Evolutionary conservation across 2,329 filamentous ascomycete genomes (phyloP), one percentile per base, ranked within the genome.

Genomic region (Fonsecaea monophora): DNA sequence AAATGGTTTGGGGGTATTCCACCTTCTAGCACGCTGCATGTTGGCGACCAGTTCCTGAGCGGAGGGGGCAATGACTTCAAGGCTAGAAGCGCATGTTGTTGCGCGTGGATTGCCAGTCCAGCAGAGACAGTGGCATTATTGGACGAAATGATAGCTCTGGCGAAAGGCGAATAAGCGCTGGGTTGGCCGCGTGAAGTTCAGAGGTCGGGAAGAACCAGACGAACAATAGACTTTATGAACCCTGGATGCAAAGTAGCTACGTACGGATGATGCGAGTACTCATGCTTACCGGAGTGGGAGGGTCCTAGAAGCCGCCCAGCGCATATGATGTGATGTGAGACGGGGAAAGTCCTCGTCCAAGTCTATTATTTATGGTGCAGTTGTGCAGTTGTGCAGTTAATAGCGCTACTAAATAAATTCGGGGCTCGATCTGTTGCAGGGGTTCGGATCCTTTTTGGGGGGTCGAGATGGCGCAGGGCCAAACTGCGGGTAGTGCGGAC

Each of bases 61-160:
- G 94, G 94, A 3, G 94, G 94, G 0, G 92, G 93, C 15, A 99
- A 99, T 79, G 95, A 99, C 79, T 99, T 98, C 83, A 97, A 97
- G 82, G 95, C 94, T 7, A 85, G 94, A 35, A 87, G 93, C 73
- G 94, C 96, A 21, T 95, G 92, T 38, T 97, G 94, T 0, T 98
- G 95, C 25, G 94, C 94, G 0, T 99, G 95, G 95, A 96, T 99
- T 72, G 94, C 95, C 1, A 97, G 88, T 75, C 95, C 95, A 0
- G 84, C 86, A 0, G 95, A 99, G 83, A 99, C 95, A 35, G 92
- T 97, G 45, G 89, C 92, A 73, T 79, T 98, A 74, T 80, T 99
- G 68, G 93, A 97, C 74, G 95, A 98, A 82, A 70, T 71, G 59
- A 70, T 70, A 61, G 64, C 63, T 37, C 34, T 70, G 55, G 53